Evolutionary conservation across 441 rosid species (phyloP).

Genomic region (Erodium moschatum): DNA sequence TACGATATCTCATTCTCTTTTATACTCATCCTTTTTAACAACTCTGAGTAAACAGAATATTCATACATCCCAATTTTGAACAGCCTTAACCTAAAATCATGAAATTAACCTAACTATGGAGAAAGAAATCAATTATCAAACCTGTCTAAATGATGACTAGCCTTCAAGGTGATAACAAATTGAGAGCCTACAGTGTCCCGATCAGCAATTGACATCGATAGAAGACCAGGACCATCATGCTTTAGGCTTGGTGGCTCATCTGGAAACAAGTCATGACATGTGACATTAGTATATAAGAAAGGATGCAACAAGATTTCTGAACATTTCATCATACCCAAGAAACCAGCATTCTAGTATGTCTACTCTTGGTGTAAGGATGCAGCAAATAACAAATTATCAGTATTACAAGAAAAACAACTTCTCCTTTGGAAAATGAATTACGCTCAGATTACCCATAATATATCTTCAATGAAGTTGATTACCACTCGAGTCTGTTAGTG

Average conservation of each 20-base stretch:
- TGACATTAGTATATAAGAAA: background rate
- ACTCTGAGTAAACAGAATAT: background rate
- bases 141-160: constrained; percentile 79
- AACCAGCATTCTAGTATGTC: background rate
- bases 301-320: background rate
- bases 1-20: background rate
- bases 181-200: constrained; percentile 84
- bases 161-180: constrained; percentile 65
- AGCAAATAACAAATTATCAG: background rate
- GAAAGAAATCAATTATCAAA: constrained; percentile 20
- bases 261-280: constrained; percentile 28
- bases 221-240: constrained; percentile 76
- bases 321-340: background rate
- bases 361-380: background rate
- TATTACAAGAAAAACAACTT: no score
- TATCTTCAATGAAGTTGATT: no score
- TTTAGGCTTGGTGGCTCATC: constrained; percentile 74
- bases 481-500: no score
- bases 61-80: no score
- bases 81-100: background rate
- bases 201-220: constrained; percentile 69
- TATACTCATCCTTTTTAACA: background rate
- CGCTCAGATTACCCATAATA: no score
- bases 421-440: no score
- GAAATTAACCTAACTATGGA: background rate